Base-by-base conservation (phyloP, 495 filamentous ascomycete species). In the Lasiosphaeria ovina region DNA sequence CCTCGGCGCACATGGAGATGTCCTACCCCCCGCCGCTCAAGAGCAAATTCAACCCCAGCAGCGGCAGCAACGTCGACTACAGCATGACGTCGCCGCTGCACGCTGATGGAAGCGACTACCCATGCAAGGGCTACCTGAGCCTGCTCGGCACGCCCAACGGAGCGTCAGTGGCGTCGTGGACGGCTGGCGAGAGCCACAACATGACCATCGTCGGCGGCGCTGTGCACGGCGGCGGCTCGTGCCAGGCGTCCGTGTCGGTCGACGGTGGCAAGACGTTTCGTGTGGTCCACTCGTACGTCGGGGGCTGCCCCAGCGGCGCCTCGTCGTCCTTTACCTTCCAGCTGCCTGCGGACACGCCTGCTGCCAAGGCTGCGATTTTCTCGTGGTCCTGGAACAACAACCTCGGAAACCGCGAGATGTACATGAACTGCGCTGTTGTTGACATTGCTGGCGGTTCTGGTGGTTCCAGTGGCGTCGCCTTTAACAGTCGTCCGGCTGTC, bases 351-450 rank as follows among this genome's bases (percentile, higher is more conserved):
- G 77, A 77, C n/a, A 67, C 84, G n/a, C 76, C 76, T 2, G 74
- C 77, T 10, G 83, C 84, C 4, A 74, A 80, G 51, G 86, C 83
- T 10, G 83, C 85, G 1, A 77, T 87, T 7, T 78, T 97, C 44
- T 84, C 85, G 11, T 96, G 90, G 80, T 88, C 88, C n/a, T 96
- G 92, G 92, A 92, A 91, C 79, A 97, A 96, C 79, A 85, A 85
- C 51, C 65, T 91, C 47, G 91, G 91, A 45, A 90, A 92, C 71
- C 79, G 89, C 10, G 92, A 97, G 71, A 89, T 93, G 86, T 96
- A 95, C 77, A 93, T 92, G 90, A 89, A 93, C 78, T 97, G 92
- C 59, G 89, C 85, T 4, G 82, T 87, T 24, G 81, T 93, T 49
- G 71, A 64, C 14, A 74, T 84, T 54, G 61, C 24, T 24, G 24